A percentile compares a stretch with the other conserved stretches of the same genome.
These are phyloP conservation scores for Akanthomyces uredinophilus DNA, from an alignment of 2,329 filamentous ascomycete genomes.

Conservation along the genomic window DNA sequence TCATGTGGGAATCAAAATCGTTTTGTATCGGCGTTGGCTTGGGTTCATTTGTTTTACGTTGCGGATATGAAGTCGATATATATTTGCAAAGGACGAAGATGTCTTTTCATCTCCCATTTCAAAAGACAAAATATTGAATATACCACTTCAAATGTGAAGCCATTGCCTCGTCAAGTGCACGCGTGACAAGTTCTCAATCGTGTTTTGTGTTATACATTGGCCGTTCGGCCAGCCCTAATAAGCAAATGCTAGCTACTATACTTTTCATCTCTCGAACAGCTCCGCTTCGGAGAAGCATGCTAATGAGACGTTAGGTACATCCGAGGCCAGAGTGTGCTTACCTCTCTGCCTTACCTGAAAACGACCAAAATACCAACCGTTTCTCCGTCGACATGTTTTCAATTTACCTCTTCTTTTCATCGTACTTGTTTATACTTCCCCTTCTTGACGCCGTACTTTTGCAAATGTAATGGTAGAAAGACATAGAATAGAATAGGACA, in stretches of 20 bases:
- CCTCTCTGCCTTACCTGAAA: slow-evolving; percentile 15
- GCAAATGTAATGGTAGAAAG: slow-evolving; percentile 6
- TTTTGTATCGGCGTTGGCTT: slow-evolving; percentile 15
- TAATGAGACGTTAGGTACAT: not conserved
- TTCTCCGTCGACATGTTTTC: not conserved
- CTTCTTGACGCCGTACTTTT: slow-evolving; percentile 3
- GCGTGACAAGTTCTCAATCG: not conserved
- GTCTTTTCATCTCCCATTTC: not conserved
- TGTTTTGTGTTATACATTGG: slow-evolving; percentile 3
- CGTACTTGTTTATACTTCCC: not conserved
- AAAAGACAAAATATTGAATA: no score
- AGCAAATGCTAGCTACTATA: not conserved
- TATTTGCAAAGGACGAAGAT: not conserved
- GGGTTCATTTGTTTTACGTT: slow-evolving; percentile 4
- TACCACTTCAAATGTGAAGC: no score
- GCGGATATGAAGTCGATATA: not conserved
- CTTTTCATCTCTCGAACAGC: not conserved
- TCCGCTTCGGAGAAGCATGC: not conserved
- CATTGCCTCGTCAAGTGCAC: not conserved
- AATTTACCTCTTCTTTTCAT: not conserved
- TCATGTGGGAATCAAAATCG: slow-evolving; percentile 6
- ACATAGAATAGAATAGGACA: not conserved
- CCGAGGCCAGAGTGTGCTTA: slow-evolving; percentile 13
- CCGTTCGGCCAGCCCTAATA: not conserved
- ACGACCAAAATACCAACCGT: not conserved